Conservation (phyloP, 1,284 basidiomycete species). For the Peniophora sp. region DNA sequence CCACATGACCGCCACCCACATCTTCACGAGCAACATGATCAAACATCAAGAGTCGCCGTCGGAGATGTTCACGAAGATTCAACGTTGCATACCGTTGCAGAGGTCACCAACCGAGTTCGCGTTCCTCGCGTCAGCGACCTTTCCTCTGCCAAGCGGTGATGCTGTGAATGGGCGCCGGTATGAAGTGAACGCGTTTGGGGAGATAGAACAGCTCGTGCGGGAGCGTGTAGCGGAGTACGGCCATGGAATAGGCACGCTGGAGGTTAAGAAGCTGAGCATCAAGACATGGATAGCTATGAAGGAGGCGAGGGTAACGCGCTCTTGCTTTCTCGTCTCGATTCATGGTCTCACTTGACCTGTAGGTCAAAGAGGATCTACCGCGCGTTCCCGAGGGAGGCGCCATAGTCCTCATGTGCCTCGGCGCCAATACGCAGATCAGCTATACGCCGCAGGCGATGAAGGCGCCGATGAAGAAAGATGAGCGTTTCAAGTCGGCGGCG, state of each 20-base stretch:
- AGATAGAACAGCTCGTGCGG: neutral
- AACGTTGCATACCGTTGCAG: constrained; percentile 25
- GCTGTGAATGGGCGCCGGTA: neutral
- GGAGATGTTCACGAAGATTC: constrained; percentile 25
- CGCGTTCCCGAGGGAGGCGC: constrained; percentile 9
- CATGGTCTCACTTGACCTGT: neutral
- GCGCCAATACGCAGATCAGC: constrained; percentile 24
- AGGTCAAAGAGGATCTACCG: constrained; percentile 13
- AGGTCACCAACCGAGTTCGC: constrained; percentile 1
- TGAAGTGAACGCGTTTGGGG: neutral
- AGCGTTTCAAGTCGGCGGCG: constrained; percentile 1
- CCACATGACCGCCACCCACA: constrained; percentile 18
- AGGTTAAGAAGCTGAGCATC: neutral
- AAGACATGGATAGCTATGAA: constrained; percentile 8
- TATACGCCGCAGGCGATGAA: constrained; percentile 8
- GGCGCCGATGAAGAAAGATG: neutral
- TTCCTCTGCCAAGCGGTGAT: neutral
- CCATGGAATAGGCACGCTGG: neutral
- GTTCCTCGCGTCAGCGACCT: constrained; percentile 2
- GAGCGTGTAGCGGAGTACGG: neutral
- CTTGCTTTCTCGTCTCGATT: neutral
- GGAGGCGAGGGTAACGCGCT: constrained; percentile 8
- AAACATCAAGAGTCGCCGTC: constrained; percentile 26
- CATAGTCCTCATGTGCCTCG: constrained; percentile 20
- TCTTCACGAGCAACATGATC: constrained; percentile 32